Evolutionary conservation across 495 filamentous ascomycete genomes (phyloP).

Genomic region (Lasiosphaeria ovina): DNA sequence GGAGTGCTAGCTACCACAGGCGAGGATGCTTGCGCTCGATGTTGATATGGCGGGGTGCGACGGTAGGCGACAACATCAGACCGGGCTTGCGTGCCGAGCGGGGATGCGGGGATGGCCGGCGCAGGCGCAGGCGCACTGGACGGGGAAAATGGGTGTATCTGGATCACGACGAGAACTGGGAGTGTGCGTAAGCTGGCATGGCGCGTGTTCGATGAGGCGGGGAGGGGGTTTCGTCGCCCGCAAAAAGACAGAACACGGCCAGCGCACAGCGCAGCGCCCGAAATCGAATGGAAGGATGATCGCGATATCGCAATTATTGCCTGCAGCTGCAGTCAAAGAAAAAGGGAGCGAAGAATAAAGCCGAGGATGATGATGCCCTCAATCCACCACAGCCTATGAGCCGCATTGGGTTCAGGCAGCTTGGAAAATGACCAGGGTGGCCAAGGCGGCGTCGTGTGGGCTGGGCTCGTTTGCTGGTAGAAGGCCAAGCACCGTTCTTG

Average conservation of each 20-base stretch:
- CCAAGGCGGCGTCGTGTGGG: conserved; percentile 1
- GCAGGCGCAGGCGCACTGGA: too few relatives aligned
- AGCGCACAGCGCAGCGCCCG: conserved; percentile 11
- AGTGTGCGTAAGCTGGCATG: too few relatives aligned
- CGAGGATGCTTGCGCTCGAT: conserved; percentile 11
- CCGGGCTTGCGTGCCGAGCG: conserved; percentile 7
- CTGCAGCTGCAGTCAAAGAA: background rate
- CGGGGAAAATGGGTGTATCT: too few relatives aligned
- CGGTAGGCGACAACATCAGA: conserved; percentile 23
- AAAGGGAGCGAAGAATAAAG: conserved; percentile 1
- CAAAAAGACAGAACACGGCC: background rate
- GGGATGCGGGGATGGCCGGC: too few relatives aligned
- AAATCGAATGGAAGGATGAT: conserved; percentile 3
- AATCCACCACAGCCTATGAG: conserved; percentile 8
- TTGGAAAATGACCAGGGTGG: conserved; percentile 7
- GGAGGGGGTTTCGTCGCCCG: conserved; percentile 2
- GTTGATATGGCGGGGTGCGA: background rate
- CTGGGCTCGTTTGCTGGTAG: background rate
- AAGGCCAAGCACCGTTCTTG: conserved; percentile 4
- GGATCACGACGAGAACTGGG: too few relatives aligned
- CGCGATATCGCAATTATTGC: too few relatives aligned
- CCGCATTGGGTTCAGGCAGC: background rate
- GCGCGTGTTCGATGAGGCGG: too few relatives aligned
- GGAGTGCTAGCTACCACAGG: conserved; percentile 25
- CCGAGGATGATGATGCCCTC: conserved; percentile 10